These are phyloP conservation scores for Lophiostoma macrostomum DNA, from an alignment of 495 filamentous ascomycete species.

Conservation along the genomic window DNA sequence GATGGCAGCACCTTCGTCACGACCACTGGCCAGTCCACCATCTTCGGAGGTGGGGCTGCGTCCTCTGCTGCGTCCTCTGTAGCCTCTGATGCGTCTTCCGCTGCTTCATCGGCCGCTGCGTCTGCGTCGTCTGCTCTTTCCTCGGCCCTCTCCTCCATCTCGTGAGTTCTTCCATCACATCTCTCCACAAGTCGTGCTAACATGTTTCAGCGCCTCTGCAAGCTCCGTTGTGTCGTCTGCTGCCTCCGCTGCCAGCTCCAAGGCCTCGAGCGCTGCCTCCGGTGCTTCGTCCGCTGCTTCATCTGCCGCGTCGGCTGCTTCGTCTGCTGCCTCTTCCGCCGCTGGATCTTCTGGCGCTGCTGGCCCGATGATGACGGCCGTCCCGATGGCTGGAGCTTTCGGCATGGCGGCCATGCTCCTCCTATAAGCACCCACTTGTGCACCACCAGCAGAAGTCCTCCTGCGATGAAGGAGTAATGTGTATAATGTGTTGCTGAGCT, in stretches of 20 bases:
- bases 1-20: conserved; percentile 25
- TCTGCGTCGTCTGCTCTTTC: conserved; percentile 30
- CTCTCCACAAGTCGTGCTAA: not conserved
- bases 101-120: conserved; percentile 28
- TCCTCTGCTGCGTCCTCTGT: conserved; percentile 37
- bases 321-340: not conserved
- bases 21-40: conserved; percentile 38
- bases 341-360: conserved; percentile 8
- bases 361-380: conserved; percentile 33
- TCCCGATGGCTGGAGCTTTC: conserved; percentile 32
- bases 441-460: not conserved
- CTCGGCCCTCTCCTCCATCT: conserved; percentile 5
- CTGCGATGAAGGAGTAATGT: conserved; percentile 16
- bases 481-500: conserved; percentile 22
- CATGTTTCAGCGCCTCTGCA: conserved; percentile 26
- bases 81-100: conserved; percentile 27
- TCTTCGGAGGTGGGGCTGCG: conserved; percentile 29
- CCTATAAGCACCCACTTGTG: conserved; percentile 22
- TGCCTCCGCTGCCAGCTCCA: conserved; percentile 14
- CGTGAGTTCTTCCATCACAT: not conserved
- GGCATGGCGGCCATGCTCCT: conserved; percentile 36
- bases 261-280: conserved; percentile 1
- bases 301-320: not conserved
- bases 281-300: conserved; percentile 3
- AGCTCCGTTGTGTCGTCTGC: conserved; percentile 29